These are phyloP conservation scores for Gnaphalium uliginosum DNA, from an alignment of 129 eudicot species.

Conservation along the genomic window DNA sequence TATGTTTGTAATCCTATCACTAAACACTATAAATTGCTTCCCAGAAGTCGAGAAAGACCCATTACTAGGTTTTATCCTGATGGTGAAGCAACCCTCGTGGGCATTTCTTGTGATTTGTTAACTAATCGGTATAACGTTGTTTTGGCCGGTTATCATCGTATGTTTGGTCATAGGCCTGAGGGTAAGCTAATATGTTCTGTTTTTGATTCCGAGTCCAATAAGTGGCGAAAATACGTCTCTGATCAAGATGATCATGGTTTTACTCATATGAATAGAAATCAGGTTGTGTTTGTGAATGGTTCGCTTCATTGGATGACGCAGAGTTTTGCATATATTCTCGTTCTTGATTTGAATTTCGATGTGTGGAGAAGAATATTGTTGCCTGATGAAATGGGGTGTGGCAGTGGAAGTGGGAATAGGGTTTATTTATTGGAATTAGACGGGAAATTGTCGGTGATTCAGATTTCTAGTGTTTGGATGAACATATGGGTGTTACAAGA, in stretches of 20 bases:
- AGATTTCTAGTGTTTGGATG: conserved; percentile 88
- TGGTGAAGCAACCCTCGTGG: conserved; percentile 89
- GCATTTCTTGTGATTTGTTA: conserved; percentile 60
- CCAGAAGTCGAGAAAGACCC: conserved; percentile 72
- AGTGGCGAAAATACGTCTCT: conserved; percentile 73
- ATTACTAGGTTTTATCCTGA: conserved; percentile 77
- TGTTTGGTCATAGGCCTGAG: conserved; percentile 82
- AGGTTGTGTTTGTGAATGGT: conserved; percentile 70
- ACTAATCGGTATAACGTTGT: conserved; percentile 59
- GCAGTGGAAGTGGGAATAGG: conserved; percentile 59
- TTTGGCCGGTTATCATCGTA: conserved; percentile 85
- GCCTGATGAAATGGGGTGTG: conserved; percentile 59
- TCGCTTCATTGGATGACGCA: conserved; percentile 86
- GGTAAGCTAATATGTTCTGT: conserved; percentile 61
- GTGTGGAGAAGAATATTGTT: conserved; percentile 67
- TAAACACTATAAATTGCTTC: conserved; percentile 63
- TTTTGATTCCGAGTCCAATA: conserved; percentile 58
- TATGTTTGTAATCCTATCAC: conserved; percentile 95
- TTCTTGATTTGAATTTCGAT: conserved; percentile 68
- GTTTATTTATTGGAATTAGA: conserved; percentile 78
- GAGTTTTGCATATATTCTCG: conserved; percentile 60
- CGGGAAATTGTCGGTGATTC: conserved; percentile 74
- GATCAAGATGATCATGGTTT: conserved; percentile 69
- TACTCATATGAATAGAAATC: conserved; percentile 83
- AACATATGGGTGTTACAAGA: conserved; percentile 72